A percentile compares a stretch with the other conserved stretches of the same genome.
phyloP scores from a whole-genome alignment of 192 early-diverging fungal genomes.

The Gigaspora rosea region DNA sequence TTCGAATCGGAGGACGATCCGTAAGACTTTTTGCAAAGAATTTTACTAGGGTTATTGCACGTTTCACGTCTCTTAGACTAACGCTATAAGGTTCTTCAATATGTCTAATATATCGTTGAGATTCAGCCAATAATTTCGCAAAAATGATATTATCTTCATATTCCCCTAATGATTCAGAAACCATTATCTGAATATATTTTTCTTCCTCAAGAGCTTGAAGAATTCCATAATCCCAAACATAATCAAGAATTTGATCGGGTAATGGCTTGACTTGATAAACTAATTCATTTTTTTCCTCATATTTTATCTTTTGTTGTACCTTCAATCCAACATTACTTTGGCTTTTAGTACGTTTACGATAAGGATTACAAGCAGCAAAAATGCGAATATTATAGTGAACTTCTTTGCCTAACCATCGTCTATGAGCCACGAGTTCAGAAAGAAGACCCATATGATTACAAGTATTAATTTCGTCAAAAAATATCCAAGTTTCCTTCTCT shows the following conservation, averaged over 20 bases:
- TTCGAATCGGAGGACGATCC: not conserved
- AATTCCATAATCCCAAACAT: conserved; percentile 30
- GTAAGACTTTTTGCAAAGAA: conserved; percentile 25
- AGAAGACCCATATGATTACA: conserved; percentile 29
- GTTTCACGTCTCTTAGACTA: conserved; percentile 30
- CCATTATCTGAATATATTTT: conserved; percentile 26
- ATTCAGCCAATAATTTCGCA: conserved; percentile 22
- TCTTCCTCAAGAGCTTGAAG: conserved; percentile 25
- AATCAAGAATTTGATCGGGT: conserved; percentile 27
- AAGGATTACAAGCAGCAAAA: conserved; percentile 31
- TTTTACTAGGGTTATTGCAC: conserved; percentile 12
- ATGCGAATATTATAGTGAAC: conserved; percentile 25
- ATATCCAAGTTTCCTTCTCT: conserved; percentile 19
- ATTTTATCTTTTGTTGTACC: not conserved
- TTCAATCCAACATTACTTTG: conserved; percentile 12
- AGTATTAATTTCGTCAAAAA: conserved; percentile 34
- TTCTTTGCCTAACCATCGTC: not conserved
- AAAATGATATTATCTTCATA: not conserved
- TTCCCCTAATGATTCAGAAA: not conserved
- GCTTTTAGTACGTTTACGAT: conserved; percentile 15
- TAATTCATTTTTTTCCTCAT: conserved; percentile 24
- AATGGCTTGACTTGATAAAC: conserved; percentile 30
- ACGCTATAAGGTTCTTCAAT: conserved; percentile 30
- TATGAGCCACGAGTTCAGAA: conserved; percentile 2
- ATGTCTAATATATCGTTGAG: conserved; percentile 27